Evolutionary conservation across 306 rosid species (phyloP).

Genomic region (Quercus suber): DNA sequence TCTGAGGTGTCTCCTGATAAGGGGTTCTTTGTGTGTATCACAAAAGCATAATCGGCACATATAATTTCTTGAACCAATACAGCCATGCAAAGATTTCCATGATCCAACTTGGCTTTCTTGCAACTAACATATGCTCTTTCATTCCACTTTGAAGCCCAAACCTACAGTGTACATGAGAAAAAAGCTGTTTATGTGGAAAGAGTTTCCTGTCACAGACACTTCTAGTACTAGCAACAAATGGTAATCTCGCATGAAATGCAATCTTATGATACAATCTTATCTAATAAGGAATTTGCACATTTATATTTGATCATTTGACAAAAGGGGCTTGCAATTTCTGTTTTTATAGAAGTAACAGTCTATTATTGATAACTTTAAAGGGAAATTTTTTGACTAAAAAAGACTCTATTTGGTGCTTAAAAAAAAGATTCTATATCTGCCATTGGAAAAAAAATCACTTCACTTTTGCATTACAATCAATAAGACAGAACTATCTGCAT

Average conservation of each 20-base stretch:
- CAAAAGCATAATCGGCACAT: conserved; percentile 35
- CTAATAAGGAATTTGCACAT: neutral
- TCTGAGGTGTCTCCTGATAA: conserved; percentile 23
- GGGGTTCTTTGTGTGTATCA: conserved; percentile 31
- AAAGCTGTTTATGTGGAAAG: neutral
- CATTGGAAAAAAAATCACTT: neutral
- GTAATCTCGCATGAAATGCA: neutral
- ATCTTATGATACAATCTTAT: neutral
- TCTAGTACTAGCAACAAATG: neutral
- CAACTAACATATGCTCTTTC: conserved; percentile 34
- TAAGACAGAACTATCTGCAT: neutral
- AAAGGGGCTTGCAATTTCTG: neutral
- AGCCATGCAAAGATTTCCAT: conserved; percentile 31
- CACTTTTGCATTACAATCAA: neutral
- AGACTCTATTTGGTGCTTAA: neutral
- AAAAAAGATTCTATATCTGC: neutral
- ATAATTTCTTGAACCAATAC: conserved; percentile 34
- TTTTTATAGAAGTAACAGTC: neutral
- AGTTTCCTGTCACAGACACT: neutral
- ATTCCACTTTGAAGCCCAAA: conserved; percentile 50
- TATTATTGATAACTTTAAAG: neutral
- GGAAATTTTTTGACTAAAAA: neutral
- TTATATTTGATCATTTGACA: neutral
- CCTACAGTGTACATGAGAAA: conserved; percentile 15
- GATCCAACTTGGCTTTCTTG: conserved; percentile 25